Evolutionary conservation across 306 rosid genomes (phyloP).

Genomic region (Clitoria ternatea): DNA sequence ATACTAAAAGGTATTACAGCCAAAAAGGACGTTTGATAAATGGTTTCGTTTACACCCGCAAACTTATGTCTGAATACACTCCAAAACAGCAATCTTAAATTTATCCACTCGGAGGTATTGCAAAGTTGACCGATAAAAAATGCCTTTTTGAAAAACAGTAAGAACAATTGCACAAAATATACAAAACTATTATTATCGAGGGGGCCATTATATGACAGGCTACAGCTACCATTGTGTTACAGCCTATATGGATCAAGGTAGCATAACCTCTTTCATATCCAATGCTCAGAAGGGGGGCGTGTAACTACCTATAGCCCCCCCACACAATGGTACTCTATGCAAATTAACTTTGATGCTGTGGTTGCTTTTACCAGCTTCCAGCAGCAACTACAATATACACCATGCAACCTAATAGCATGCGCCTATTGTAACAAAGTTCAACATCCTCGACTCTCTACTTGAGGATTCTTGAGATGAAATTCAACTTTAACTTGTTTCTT

Average conservation of each 20-base stretch:
- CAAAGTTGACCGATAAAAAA: background rate
- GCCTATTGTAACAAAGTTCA: background rate
- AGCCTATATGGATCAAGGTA: background rate
- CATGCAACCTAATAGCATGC: constrained; percentile 18
- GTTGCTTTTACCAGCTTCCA: constrained; percentile 22
- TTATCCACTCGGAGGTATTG: background rate
- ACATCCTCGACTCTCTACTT: constrained; percentile 19
- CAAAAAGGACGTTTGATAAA: too few relatives aligned
- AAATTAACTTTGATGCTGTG: constrained; percentile 6
- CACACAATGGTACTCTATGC: constrained; percentile 23
- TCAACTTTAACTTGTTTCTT: constrained; percentile 24
- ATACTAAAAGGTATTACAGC: too few relatives aligned
- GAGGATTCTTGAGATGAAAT: constrained; percentile 21
- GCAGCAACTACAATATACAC: constrained; percentile 27
- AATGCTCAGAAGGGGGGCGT: background rate
- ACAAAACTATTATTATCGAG: background rate
- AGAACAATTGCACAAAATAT: background rate
- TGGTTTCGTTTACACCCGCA: too few relatives aligned
- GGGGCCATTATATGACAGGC: background rate
- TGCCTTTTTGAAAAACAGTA: background rate
- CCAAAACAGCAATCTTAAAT: background rate
- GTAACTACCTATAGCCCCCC: background rate
- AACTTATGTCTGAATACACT: background rate
- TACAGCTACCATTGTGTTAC: background rate
- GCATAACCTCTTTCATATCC: background rate